Evolutionary conservation across 768 basidiomycete species (phyloP), one percentile per base, ranked within the genome.

Genomic region (Tulasnella sp.): DNA sequence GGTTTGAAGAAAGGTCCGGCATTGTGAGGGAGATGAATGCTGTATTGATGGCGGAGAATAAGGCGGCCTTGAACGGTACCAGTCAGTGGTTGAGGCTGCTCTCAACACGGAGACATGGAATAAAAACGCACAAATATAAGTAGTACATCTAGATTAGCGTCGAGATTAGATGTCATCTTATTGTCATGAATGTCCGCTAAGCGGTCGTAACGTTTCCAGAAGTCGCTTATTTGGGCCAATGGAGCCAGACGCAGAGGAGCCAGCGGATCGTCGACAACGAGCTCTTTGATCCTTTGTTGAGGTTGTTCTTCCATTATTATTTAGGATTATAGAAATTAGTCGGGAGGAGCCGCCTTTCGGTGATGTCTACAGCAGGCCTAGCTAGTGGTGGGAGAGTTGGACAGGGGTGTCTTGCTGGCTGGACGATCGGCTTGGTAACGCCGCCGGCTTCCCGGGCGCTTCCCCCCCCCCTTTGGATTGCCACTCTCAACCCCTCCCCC

Each of bases 31-130:
- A 40, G 26, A 61, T 75, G 74, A 75, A 75, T 15, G 74, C 18
- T 11, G 74, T 75, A 42, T 75, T 75, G 3, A 75, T 57, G 20
- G 46, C 74, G 42, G 74, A 48, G 23, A 75, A 51, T 11, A 75
- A 42, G 26, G 40, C 74, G 26, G 74, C 74, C 74, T 75, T n/a
- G 7, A 10, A 6, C 2, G 18, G 7, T 74, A 42, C 29, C 35
- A 42, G 20, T 20, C 32, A 51, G 29, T 6, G 55, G 10, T 55
- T 44, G 44, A 1, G 44, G 44, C 4, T 44, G 44, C 44, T 15
- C 1, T 44, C 44, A 44, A 44, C 9, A 1, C 7, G 15, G 5
- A 44, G 51, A 11, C 23, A 26, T 15, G 39, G 29, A 42, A 46
- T 13, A 46, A 16, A 44, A 16, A 44, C 73, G 51, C 26, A 74